Evolutionary conservation across 2,329 filamentous ascomycete species (phyloP).

Genomic region (Paraconiothyrium sp.): DNA sequence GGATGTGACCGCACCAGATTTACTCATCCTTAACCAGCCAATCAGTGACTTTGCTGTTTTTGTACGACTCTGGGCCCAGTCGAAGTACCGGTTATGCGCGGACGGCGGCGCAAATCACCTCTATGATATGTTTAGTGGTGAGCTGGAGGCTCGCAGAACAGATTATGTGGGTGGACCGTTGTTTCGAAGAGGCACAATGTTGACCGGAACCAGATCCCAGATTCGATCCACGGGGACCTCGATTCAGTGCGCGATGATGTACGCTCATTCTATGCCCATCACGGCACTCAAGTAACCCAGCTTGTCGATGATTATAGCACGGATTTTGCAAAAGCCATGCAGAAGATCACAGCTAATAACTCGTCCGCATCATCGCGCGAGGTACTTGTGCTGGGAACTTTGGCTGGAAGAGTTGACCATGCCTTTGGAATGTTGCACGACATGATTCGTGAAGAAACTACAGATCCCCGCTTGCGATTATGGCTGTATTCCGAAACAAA

Average conservation of each 20-base stretch:
- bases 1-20: conserved; percentile 35
- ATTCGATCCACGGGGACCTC: conserved; percentile 86
- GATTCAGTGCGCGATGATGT: conserved; percentile 78
- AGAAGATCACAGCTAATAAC: conserved; percentile 63
- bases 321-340: conserved; percentile 85
- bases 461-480: conserved; percentile 60
- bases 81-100: conserved; percentile 77
- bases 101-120: conserved; percentile 91
- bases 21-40: conserved; percentile 58
- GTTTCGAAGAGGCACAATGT: conserved; percentile 21
- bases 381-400: conserved; percentile 83
- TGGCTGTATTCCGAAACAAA: conserved; percentile 85
- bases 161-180: conserved; percentile 42
- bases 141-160: conserved; percentile 29
- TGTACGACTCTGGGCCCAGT: conserved; percentile 59
- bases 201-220: conserved; percentile 44
- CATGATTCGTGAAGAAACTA: conserved; percentile 66
- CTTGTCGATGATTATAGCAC: conserved; percentile 87
- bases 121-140: conserved; percentile 58
- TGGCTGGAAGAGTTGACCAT: conserved; percentile 92
- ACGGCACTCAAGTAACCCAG: conserved; percentile 69
- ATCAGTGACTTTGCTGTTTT: conserved; percentile 60
- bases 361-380: conserved; percentile 54
- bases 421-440: conserved; percentile 90
- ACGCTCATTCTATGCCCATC: conserved; percentile 71